A percentile compares a stretch with the other conserved stretches of the same genome.
These are phyloP conservation scores for Biscutella laevigata DNA, from an alignment of 441 rosid species.

Conservation along the genomic window DNA sequence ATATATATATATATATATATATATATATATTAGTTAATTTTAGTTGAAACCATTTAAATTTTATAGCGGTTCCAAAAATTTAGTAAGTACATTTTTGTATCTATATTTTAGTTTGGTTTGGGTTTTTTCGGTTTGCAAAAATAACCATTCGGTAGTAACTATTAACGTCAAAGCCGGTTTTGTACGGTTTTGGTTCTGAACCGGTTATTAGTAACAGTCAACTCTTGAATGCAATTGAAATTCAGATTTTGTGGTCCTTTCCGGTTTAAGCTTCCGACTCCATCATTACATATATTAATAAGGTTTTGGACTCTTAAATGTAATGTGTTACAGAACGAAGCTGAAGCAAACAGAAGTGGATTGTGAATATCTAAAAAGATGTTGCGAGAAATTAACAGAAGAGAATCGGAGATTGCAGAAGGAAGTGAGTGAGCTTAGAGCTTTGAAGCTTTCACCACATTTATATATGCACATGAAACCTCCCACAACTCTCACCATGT, in stretches of 20 bases:
- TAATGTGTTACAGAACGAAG: slow-evolving; percentile 65
- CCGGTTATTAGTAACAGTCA: not conserved
- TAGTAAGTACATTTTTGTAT: too few species aligned
- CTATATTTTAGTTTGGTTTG: too few species aligned
- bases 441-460: slow-evolving; percentile 71
- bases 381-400: slow-evolving; percentile 80
- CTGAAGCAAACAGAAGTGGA: slow-evolving; percentile 94
- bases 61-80: too few species aligned
- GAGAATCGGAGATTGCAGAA: slow-evolving; percentile 79
- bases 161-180: too few species aligned
- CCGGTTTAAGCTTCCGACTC: not conserved
- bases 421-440: slow-evolving; percentile 80
- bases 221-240: not conserved
- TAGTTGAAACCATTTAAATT: too few species aligned
- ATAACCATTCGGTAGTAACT: too few species aligned
- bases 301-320: slow-evolving; percentile 30
- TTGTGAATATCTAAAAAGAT: slow-evolving; percentile 70
- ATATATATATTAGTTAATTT: too few species aligned
- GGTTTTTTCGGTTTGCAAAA: too few species aligned
- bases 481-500: slow-evolving; percentile 94
- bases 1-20: too few species aligned
- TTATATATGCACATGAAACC: slow-evolving; percentile 88
- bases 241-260: too few species aligned
- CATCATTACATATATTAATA: too few species aligned
- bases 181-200: not conserved